Conservation (phyloP, 768 basidiomycete genomes). For the Pleurotus platypus region DNA sequence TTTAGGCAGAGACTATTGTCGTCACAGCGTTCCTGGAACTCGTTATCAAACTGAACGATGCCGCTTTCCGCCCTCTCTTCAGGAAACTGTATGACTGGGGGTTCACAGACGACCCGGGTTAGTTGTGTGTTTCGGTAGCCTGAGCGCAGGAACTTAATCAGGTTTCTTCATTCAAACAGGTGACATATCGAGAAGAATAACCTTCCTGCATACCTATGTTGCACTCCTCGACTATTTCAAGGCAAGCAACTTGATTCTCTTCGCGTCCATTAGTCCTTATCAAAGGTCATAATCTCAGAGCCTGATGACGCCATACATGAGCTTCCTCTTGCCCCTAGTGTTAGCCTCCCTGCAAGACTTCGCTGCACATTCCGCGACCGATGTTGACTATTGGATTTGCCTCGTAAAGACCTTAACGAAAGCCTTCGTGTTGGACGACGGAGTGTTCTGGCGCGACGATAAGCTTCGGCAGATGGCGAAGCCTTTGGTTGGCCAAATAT, state of each 20-base stretch:
- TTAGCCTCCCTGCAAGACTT: constrained; percentile 57
- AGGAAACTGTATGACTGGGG: constrained; percentile 95
- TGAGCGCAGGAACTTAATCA: background rate
- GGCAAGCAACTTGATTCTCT: constrained; percentile 35
- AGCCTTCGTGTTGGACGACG: constrained; percentile 76
- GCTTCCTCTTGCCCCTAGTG: constrained; percentile 67
- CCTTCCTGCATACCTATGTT: constrained; percentile 73
- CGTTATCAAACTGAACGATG: constrained; percentile 90
- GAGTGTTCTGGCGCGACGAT: constrained; percentile 92
- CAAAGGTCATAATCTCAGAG: constrained; percentile 34
- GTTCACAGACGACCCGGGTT: constrained; percentile 55
- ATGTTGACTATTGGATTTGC: constrained; percentile 57
- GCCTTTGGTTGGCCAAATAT: constrained; percentile 63
- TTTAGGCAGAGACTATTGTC: constrained; percentile 48
- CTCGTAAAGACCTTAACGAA: constrained; percentile 61
- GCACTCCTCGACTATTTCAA: constrained; percentile 85
- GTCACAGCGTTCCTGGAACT: constrained; percentile 83
- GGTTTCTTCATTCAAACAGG: constrained; percentile 14
- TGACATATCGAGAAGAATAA: constrained; percentile 50
- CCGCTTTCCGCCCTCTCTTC: constrained; percentile 88
- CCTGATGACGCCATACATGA: constrained; percentile 90
- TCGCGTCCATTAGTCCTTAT: background rate
- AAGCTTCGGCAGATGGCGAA: constrained; percentile 62
- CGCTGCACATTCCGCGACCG: constrained; percentile 23
- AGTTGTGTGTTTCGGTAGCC: constrained; percentile 11